phyloP scores from a whole-genome alignment of 106 monocot species.

The Triglochin maritima region DNA sequence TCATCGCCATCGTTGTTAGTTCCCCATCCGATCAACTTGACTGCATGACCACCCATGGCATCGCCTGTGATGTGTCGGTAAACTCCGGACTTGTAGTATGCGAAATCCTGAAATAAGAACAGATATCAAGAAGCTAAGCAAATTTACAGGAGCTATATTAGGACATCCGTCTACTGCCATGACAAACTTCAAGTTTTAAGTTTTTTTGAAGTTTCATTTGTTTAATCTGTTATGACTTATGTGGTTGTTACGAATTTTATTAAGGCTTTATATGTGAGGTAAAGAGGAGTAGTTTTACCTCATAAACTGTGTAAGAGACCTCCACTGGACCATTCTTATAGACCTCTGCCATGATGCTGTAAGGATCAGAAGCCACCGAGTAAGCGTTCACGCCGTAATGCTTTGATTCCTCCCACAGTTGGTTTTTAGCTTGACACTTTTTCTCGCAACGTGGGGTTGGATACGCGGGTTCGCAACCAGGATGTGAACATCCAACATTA shows the following conservation, averaged over 20 bases:
- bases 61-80: constrained; percentile 85
- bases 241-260: too few relatives aligned
- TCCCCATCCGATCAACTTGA: constrained; percentile 98
- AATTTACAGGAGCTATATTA: too few relatives aligned
- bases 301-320: constrained; percentile 90
- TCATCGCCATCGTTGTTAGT: constrained; percentile 83
- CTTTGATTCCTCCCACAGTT: constrained; percentile 60
- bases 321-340: constrained; percentile 85
- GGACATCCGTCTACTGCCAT: too few relatives aligned
- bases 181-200: too few relatives aligned
- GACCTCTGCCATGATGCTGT: constrained; percentile 87
- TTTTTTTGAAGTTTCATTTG: too few relatives aligned
- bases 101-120: constrained; percentile 61
- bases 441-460: constrained; percentile 73
- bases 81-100: constrained; percentile 90
- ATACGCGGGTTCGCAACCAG: constrained; percentile 84
- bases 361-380: constrained; percentile 48
- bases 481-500: constrained; percentile 73
- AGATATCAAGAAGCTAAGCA: not conserved
- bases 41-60: constrained; percentile 80
- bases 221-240: too few relatives aligned
- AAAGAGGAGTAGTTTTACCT: constrained; percentile 31
- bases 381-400: constrained; percentile 78
- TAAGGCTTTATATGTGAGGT: not conserved
- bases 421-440: constrained; percentile 64